These are phyloP conservation scores for Saccharomyces hybrid DNA, from an alignment of 1,139 yeast species.

Conservation along the genomic window DNA sequence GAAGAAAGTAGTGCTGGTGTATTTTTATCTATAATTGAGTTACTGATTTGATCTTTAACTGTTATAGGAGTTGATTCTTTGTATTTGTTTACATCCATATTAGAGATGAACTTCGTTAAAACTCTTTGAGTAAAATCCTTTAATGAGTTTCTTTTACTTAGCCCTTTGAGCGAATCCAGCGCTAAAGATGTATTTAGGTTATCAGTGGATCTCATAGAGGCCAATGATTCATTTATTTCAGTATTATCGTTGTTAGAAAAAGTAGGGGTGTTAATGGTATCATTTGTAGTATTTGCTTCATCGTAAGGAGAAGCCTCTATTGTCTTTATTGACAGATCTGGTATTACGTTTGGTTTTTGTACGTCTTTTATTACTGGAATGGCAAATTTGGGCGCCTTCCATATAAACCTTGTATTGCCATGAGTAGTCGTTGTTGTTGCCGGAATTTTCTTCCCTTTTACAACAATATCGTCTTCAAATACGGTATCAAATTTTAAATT, in stretches of 20 bases:
- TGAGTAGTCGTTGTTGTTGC: slow-evolving; percentile 8
- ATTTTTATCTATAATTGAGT: background rate
- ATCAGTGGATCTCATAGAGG: slow-evolving; percentile 7
- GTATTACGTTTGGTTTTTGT: slow-evolving; percentile 20
- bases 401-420: slow-evolving; percentile 4
- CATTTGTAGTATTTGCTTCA: background rate
- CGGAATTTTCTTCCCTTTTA: background rate
- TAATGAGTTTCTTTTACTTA: slow-evolving; percentile 18
- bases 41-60: too few species aligned
- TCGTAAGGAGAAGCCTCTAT: background rate
- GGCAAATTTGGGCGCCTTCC: slow-evolving; percentile 23
- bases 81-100: slow-evolving; percentile 7
- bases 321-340: slow-evolving; percentile 10
- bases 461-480: background rate
- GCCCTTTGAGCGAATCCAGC: slow-evolving; percentile 23
- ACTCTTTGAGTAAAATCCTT: slow-evolving; percentile 20
- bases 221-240: background rate
- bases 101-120: slow-evolving; percentile 18
- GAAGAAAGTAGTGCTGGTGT: background rate
- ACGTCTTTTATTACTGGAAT: slow-evolving; percentile 19
- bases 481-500: background rate
- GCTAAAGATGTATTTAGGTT: slow-evolving; percentile 17
- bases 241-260: background rate
- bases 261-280: background rate
- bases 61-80: too few species aligned